phyloP scores from a whole-genome alignment of 75 land plant genomes.

The Selaginella tamariscina region DNA sequence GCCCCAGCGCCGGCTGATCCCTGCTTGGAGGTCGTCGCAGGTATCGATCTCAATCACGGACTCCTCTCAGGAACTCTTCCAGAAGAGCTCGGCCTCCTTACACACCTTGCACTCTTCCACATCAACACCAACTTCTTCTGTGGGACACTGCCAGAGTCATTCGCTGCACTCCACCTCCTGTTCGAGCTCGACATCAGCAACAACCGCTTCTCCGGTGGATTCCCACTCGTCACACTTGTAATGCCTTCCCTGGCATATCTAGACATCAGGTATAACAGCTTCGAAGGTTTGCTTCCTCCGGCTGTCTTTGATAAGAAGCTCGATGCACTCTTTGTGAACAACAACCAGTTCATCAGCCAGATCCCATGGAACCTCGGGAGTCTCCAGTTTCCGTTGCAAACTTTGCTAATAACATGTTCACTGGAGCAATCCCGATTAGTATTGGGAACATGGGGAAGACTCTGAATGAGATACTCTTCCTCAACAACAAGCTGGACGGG shows the following conservation, averaged over 20 bases:
- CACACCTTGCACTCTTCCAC: background rate
- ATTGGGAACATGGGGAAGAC: conserved; percentile 8
- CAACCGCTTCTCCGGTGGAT: conserved; percentile 2
- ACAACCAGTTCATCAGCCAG: background rate
- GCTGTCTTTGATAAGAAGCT: conserved; percentile 1
- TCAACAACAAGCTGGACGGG: conserved; percentile 4
- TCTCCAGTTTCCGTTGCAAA: background rate
- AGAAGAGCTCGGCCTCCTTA: background rate
- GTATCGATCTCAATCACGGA: conserved; percentile 8
- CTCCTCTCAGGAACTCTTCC: background rate
- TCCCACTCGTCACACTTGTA: background rate
- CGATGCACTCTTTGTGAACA: conserved; percentile 5
- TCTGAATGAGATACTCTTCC: conserved; percentile 5
- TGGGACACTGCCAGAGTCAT: background rate
- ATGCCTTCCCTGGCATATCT: background rate
- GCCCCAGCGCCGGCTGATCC: background rate
- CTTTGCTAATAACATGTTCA: background rate
- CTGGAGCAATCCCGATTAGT: background rate
- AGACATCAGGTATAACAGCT: background rate
- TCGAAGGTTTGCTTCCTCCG: background rate
- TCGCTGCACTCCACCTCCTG: background rate
- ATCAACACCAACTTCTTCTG: conserved; percentile 13
- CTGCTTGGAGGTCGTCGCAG: background rate
- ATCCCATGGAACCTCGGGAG: conserved; percentile 1
- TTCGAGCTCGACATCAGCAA: conserved; percentile 7